A percentile compares a stretch with the other conserved stretches of the same genome.
Conservation (phyloP, 2,329 filamentous ascomycete species). For the Claviceps sp. region DNA sequence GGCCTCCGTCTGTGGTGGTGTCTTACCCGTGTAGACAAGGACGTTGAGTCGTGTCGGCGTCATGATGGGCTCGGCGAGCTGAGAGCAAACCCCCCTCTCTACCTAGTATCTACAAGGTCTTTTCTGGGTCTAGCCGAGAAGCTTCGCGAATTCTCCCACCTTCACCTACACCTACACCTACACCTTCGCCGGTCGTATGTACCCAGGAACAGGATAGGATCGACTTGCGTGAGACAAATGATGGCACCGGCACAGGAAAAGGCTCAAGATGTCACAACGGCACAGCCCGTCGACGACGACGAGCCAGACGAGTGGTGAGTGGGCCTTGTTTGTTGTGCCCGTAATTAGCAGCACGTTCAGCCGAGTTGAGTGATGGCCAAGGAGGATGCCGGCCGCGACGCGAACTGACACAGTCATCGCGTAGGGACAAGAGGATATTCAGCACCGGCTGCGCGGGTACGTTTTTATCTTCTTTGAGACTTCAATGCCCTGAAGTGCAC, state of each 20-base stretch:
- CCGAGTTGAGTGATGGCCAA: too few species aligned
- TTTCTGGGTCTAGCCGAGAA: neutral
- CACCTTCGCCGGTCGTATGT: neutral
- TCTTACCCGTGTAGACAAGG: conserved; percentile 75
- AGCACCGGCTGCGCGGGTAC: conserved; percentile 87
- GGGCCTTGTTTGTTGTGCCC: neutral
- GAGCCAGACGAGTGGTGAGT: conserved; percentile 90
- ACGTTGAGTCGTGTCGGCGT: conserved; percentile 67
- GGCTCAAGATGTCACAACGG: conserved; percentile 25
- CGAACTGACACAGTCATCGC: conserved; percentile 6
- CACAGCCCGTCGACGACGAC: conserved; percentile 39
- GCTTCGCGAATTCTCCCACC: neutral
- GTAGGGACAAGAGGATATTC: conserved; percentile 93
- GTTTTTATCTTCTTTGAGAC: conserved; percentile 7
- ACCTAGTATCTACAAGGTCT: too few species aligned
- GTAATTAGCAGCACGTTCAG: too few species aligned
- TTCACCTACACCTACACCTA: neutral
- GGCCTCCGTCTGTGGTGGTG: neutral
- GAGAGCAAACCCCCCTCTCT: neutral
- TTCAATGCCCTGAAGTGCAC: neutral
- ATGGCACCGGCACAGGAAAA: conserved; percentile 38
- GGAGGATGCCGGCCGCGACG: neutral
- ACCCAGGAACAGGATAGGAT: neutral
- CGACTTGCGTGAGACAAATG: neutral
- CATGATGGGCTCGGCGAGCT: conserved; percentile 31